Evolutionary conservation across 2,329 filamentous ascomycete genomes (phyloP).

Genomic region (Orbilia blumenaviensis): DNA sequence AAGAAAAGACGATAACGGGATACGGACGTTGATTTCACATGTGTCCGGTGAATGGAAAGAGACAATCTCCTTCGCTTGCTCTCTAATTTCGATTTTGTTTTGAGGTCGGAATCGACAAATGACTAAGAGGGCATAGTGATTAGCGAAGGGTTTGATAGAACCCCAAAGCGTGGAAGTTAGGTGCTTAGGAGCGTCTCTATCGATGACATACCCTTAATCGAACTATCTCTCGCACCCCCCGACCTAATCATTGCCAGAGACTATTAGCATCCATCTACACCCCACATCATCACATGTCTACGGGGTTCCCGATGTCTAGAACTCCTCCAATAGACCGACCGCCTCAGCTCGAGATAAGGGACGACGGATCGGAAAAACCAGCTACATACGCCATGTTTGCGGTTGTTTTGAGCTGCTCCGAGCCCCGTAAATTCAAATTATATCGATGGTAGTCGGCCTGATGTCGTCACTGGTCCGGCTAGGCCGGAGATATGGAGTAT

Average conservation of each 20-base stretch:
- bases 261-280: slow-evolving; percentile 10
- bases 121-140: slow-evolving; percentile 64
- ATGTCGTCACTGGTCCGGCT: slow-evolving; percentile 15
- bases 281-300: slow-evolving; percentile 15
- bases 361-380: not conserved
- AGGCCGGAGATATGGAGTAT: slow-evolving; percentile 10
- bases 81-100: slow-evolving; percentile 90
- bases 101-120: slow-evolving; percentile 97
- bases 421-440: not conserved
- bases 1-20: not conserved
- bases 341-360: not conserved
- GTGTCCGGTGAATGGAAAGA: slow-evolving; percentile 88
- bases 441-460: not conserved
- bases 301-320: not conserved
- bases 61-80: slow-evolving; percentile 91
- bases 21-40: slow-evolving; percentile 78
- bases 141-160: not conserved
- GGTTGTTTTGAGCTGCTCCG: slow-evolving; percentile 30
- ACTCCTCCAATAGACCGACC: not conserved
- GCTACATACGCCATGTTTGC: slow-evolving; percentile 53
- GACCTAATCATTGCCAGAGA: slow-evolving; percentile 53
- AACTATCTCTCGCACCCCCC: slow-evolving; percentile 61
- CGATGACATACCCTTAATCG: slow-evolving; percentile 66
- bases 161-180: not conserved
- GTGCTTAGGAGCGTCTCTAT: slow-evolving; percentile 11